phyloP scores from a whole-genome alignment of 2,329 filamentous ascomycete species.

The Bipolaris zeicola region DNA sequence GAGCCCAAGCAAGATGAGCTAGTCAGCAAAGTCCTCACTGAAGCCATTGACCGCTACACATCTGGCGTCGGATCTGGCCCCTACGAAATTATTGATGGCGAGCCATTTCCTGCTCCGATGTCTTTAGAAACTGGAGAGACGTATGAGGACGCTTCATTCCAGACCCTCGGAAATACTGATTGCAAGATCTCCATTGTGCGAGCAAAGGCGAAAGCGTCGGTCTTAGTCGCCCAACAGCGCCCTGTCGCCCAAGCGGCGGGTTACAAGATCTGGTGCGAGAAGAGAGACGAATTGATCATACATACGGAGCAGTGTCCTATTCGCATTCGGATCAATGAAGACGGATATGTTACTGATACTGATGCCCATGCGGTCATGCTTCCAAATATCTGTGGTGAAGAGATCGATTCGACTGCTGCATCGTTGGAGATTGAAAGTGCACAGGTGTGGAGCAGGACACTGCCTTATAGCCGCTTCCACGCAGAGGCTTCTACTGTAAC shows the following conservation, averaged over 20 bases:
- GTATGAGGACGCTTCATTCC: slow-evolving; percentile 19
- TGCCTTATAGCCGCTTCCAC: too few relatives aligned
- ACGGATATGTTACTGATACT: slow-evolving; percentile 8
- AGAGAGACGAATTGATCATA: slow-evolving; percentile 12
- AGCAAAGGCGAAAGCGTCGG: slow-evolving; percentile 21
- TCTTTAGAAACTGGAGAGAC: background rate
- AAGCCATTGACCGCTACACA: slow-evolving; percentile 16
- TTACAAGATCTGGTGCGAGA: slow-evolving; percentile 15
- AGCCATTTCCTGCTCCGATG: background rate
- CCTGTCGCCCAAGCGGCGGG: slow-evolving; percentile 11
- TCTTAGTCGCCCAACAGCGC: slow-evolving; percentile 16
- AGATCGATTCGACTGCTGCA: background rate
- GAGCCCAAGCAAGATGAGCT: slow-evolving; percentile 12
- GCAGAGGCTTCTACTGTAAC: too few relatives aligned
- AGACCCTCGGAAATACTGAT: slow-evolving; percentile 9
- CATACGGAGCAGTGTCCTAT: slow-evolving; percentile 20
- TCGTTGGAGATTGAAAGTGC: too few relatives aligned
- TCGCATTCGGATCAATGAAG: slow-evolving; percentile 7
- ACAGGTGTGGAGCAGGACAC: too few relatives aligned
- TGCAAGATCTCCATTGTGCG: slow-evolving; percentile 11
- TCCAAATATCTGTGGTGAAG: slow-evolving; percentile 18
- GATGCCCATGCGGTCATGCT: background rate
- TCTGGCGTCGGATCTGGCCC: background rate
- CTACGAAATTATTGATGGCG: slow-evolving; percentile 9
- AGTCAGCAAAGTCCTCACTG: slow-evolving; percentile 11